Evolutionary conservation across 768 basidiomycete genomes (phyloP).

Genomic region (Tricholomella constricta): DNA sequence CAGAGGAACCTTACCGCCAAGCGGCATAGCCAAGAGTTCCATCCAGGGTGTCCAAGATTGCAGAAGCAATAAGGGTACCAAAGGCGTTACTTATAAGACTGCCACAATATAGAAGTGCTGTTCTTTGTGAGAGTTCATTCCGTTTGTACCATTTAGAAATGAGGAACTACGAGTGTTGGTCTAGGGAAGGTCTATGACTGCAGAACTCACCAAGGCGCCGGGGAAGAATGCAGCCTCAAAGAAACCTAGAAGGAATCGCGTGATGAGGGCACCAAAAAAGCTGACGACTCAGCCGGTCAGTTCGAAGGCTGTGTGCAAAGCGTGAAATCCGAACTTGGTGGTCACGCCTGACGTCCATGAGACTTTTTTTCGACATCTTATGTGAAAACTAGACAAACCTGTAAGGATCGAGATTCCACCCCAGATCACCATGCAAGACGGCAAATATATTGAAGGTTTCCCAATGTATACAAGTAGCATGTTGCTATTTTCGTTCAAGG

Average conservation of each 20-base stretch:
- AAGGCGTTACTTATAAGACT: conserved; percentile 86
- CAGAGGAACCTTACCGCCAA: conserved; percentile 60
- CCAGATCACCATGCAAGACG: conserved; percentile 73
- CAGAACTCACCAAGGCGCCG: conserved; percentile 43
- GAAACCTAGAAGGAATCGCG: conserved; percentile 80
- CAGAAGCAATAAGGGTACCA: conserved; percentile 80
- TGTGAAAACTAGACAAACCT: conserved; percentile 32
- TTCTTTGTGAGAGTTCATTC: conserved; percentile 72
- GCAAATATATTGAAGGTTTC: conserved; percentile 67
- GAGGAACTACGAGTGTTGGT: conserved; percentile 42
- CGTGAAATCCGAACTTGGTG: conserved; percentile 32
- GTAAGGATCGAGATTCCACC: conserved; percentile 60
- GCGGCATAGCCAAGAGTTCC: conserved; percentile 73
- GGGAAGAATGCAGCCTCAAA: conserved; percentile 75
- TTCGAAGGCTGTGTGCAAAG: not conserved
- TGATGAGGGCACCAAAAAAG: conserved; percentile 68
- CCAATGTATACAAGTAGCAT: conserved; percentile 75
- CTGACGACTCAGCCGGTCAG: conserved; percentile 31
- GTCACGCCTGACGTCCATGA: conserved; percentile 35
- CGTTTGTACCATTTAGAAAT: conserved; percentile 81
- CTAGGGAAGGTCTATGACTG: not conserved
- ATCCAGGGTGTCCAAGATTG: conserved; percentile 74
- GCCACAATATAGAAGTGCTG: conserved; percentile 73
- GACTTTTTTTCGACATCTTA: not conserved
- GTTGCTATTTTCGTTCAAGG: conserved; percentile 46